These are phyloP conservation scores for Pseudogymnoascus pannorum DNA, from an alignment of 2,329 filamentous ascomycete genomes.

Conservation along the genomic window DNA sequence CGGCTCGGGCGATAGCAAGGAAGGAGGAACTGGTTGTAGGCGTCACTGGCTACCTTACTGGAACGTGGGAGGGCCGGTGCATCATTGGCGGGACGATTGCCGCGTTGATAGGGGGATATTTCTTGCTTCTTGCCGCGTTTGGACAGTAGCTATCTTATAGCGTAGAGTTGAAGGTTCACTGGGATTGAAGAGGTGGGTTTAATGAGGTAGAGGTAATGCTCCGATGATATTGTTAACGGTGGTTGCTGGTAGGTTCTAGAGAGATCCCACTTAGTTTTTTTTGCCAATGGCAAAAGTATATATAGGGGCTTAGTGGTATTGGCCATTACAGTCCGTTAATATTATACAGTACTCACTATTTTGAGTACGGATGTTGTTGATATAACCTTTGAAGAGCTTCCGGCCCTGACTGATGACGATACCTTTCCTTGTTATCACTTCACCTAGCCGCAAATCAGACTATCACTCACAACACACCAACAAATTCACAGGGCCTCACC, in stretches of 20 bases:
- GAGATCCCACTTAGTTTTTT: neutral
- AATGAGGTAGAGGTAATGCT: neutral
- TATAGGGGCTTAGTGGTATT: neutral
- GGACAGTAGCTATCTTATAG: neutral
- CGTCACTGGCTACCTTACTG: slow-evolving; percentile 38
- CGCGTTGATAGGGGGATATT: slow-evolving; percentile 25
- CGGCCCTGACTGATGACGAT: neutral
- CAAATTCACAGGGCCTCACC: neutral
- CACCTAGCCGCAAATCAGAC: neutral
- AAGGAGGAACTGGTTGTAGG: slow-evolving; percentile 54
- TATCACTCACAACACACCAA: neutral
- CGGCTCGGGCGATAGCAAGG: slow-evolving; percentile 45
- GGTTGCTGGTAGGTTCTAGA: neutral
- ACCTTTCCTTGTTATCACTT: too few relatives aligned
- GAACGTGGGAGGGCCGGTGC: slow-evolving; percentile 27
- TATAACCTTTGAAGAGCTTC: neutral
- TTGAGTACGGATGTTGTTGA: neutral
- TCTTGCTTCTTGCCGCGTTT: slow-evolving; percentile 21
- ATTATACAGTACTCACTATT: slow-evolving; percentile 10
- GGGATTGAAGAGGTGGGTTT: neutral
- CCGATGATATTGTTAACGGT: neutral
- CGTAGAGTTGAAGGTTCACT: neutral
- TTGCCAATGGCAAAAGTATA: slow-evolving; percentile 1
- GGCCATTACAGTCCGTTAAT: neutral
- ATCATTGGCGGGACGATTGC: slow-evolving; percentile 23